Percentiles rank a stretch among this genome's conserved stretches.
phyloP scores from a whole-genome alignment of 106 monocot genomes.

The Apostasia ramifera region DNA sequence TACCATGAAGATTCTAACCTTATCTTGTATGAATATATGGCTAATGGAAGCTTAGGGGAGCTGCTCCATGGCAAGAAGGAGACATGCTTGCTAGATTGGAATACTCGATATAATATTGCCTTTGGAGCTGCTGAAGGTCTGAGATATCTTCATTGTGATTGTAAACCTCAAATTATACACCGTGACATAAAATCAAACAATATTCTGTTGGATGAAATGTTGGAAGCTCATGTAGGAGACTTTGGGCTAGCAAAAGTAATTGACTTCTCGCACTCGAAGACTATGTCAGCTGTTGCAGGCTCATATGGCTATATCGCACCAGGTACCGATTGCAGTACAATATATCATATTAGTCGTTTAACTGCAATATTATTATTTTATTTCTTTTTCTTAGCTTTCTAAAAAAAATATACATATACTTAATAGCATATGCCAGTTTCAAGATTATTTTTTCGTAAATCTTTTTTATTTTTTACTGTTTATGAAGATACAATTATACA shows the following conservation, averaged over 20 bases:
- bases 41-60: slow-evolving; percentile 70
- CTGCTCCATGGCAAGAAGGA: slow-evolving; percentile 42
- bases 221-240: slow-evolving; percentile 75
- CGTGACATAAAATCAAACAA: slow-evolving; percentile 81
- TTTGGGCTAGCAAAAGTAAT: slow-evolving; percentile 53
- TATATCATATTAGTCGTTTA: not conserved
- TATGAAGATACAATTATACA: too few relatives aligned
- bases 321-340: slow-evolving; percentile 21
- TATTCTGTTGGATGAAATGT: slow-evolving; percentile 47
- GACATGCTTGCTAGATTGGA: slow-evolving; percentile 43
- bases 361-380: not conserved
- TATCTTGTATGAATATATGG: slow-evolving; percentile 77
- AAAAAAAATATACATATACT: too few relatives aligned
- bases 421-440: too few relatives aligned
- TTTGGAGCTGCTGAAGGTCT: slow-evolving; percentile 73
- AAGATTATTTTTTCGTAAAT: too few relatives aligned
- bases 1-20: slow-evolving; percentile 56
- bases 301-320: slow-evolving; percentile 90
- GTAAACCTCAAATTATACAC: slow-evolving; percentile 70
- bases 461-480: too few relatives aligned
- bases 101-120: slow-evolving; percentile 55
- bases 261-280: slow-evolving; percentile 41
- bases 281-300: slow-evolving; percentile 78
- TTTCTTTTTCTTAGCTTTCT: not conserved
- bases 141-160: slow-evolving; percentile 67